Percentiles rank a stretch among this genome's conserved stretches.
phyloP scores from a whole-genome alignment of 129 eudicot genomes.

The Flaveria sonorensis region DNA sequence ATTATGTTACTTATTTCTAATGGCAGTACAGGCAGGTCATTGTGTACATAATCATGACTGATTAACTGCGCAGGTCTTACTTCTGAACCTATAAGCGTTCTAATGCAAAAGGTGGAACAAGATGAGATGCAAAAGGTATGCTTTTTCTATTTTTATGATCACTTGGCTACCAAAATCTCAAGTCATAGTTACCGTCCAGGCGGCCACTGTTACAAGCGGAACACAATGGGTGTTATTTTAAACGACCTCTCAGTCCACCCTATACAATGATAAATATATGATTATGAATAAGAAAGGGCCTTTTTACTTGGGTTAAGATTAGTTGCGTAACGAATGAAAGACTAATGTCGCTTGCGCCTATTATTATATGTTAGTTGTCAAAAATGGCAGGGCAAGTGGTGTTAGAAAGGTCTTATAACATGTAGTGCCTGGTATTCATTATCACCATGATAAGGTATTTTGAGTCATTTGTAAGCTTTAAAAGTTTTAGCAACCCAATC shows the following conservation, averaged over 20 bases:
- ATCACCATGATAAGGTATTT: slow-evolving; percentile 7
- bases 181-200: not conserved
- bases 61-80: slow-evolving; percentile 56
- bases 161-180: not conserved
- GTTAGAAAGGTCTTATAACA: not conserved
- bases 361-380: not conserved
- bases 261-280: slow-evolving; percentile 7
- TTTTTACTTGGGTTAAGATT: not conserved
- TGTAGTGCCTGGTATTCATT: not conserved
- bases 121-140: slow-evolving; percentile 72
- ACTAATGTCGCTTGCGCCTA: not conserved
- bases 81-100: slow-evolving; percentile 51
- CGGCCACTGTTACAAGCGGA: not conserved
- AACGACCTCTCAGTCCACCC: slow-evolving; percentile 1
- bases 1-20: slow-evolving; percentile 3
- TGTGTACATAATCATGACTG: slow-evolving; percentile 7
- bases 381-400: not conserved
- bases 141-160: slow-evolving; percentile 5
- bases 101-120: slow-evolving; percentile 76
- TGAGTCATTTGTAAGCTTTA: slow-evolving; percentile 1
- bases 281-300: not conserved
- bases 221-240: not conserved
- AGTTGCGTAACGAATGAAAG: not conserved
- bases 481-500: not conserved
- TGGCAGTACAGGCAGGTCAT: not conserved